Conservation (phyloP, 2,329 filamentous ascomycete genomes). For the Neonectria magnoliae region DNA sequence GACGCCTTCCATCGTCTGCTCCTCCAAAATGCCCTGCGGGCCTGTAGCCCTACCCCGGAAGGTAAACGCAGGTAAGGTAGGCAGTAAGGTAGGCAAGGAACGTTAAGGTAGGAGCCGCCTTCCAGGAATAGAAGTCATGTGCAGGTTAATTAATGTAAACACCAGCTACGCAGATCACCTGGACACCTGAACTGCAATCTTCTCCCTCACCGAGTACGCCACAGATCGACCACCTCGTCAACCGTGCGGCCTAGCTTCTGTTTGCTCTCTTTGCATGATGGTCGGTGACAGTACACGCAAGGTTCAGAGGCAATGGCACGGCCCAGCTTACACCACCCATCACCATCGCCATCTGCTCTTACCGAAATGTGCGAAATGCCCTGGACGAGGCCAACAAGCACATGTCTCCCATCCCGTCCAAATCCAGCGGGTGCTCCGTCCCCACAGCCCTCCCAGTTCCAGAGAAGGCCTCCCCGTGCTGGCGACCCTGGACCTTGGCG, state of each 20-base stretch:
- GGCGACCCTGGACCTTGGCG: constrained; percentile 3
- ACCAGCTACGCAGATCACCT: not conserved
- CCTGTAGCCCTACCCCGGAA: not conserved
- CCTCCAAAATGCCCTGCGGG: not conserved
- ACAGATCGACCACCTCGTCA: not conserved
- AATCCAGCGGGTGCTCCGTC: constrained; percentile 15
- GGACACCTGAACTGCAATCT: not conserved
- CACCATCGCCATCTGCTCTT: constrained; percentile 9
- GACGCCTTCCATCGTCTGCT: not conserved
- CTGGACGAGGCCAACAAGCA: not conserved
- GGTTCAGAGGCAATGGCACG: constrained; percentile 14
- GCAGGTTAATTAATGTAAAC: not conserved
- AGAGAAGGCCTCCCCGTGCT: constrained; percentile 11
- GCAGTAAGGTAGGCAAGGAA: not conserved
- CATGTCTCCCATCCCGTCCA: constrained; percentile 3
- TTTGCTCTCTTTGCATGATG: not conserved
- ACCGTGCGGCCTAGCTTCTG: not conserved
- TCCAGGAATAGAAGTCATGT: constrained; percentile 10
- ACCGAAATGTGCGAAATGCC: not conserved
- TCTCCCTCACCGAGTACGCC: not conserved
- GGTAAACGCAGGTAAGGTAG: not conserved
- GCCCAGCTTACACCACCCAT: constrained; percentile 7
- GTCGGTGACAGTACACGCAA: not conserved
- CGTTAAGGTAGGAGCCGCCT: constrained; percentile 4
- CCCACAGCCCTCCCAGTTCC: not conserved